Evolutionary conservation across 257 asterid genomes (phyloP), one percentile per base, ranked within the genome.

Genomic region (Solanum paucissectum): DNA sequence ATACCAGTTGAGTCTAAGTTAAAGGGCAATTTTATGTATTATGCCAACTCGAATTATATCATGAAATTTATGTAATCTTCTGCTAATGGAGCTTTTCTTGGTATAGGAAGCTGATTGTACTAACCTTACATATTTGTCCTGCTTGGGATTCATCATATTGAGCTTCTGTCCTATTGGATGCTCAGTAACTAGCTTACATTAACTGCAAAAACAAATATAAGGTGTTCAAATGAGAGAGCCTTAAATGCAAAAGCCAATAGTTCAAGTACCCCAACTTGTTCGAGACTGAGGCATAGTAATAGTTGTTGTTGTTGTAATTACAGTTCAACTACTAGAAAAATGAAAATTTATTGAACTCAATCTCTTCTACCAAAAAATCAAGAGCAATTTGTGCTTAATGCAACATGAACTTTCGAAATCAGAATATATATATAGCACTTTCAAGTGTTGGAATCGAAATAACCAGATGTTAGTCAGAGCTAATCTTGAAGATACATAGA

Each of bases 51-150:
- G 1, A 42, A 42, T 10, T 46, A 42, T 10, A 3, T 42, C 46
- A 46, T 46, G 7, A 46, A 46, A 13, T 46, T 46, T 46, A 46
- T 46, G 58, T 46, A 46, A 46, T 20, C 58, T 46, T 46, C 58
- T 46, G 58, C 58, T 46, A 46, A 42, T 42, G 46, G 13, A 42
- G 13, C 46, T 42, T 42, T 42, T 11, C 12, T 10, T 42, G 46
- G 46, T 42, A 42, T 42, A 42, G 13, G 49, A 42, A 11, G 49
- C 49, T 42, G 49, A 0, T 1, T 42, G 49, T 42, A 42, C 5
- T 42, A 36, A 90, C 92, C 92, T 88, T 21, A 89, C 90, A 85
- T 82, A 86, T 86, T 84, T 91, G 23, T 87, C 90, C 85, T 71
- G 86, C 68, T 55, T 86, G 62, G 27, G 36, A 86, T 87, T 82